Base-by-base conservation (phyloP, 768 basidiomycete species). In the Hypholoma fasciculare region DNA sequence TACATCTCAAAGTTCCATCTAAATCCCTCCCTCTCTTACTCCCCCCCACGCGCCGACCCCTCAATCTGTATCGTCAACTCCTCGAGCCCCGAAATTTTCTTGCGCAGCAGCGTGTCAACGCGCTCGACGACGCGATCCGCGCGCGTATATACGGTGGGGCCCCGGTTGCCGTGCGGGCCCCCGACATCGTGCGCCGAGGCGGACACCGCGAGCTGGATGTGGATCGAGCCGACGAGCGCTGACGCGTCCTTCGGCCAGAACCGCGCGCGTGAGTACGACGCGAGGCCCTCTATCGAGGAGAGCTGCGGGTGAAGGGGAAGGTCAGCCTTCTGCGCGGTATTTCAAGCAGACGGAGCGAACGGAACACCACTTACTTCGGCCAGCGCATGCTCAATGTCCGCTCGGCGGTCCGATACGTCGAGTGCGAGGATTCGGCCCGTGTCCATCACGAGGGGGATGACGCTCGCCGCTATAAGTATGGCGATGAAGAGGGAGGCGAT, bases 401-500 rank as follows among this genome's bases (percentile, higher is more conserved):
- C 68, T 50, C 84, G 82, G 23, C 81, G 79, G 51, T 83, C 79
- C n/a, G 86, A 88, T 23, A 98, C 77, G 67, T 98, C 97, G 43
- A 99, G 76, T 56, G 89, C 86, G 43, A 99, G 82, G 9, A 98
- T 85, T 63, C 84, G 88, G 1, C 93, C 97, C 0, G 92, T 93
- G 71, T 98, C 97, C 62, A 96, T 82, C 19, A 99, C 94, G 40
- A 99, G 86, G 11, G 97, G 97, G 20, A 96, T 80, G 17, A 99
- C 97, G 69, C 94, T 96, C 5, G 93, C 96, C 19, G 94, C 93
- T 65, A 99, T 99, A 62, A 99, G 76, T 8, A 92, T 74, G 5
- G 97, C 97, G 63, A 99, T 99, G 72, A 99, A 96, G 27, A 99
- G 77, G 8, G 94, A 96, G 0, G 97, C 97, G 59, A 99, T 94